phyloP scores from a whole-genome alignment of 306 rosid genomes.

The Pterocarpus macrocarpus region DNA sequence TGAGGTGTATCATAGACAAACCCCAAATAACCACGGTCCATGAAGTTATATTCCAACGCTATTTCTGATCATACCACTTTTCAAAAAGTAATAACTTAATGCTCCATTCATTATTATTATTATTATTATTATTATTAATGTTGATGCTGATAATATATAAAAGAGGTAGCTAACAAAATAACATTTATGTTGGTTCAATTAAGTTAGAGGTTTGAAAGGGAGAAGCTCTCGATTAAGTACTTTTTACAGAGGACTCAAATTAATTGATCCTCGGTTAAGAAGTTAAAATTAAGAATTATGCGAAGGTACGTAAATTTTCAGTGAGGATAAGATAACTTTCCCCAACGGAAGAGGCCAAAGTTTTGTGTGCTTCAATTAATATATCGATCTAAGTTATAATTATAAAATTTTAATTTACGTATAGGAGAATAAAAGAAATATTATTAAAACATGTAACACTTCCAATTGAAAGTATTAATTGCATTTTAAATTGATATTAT shows the following conservation, averaged over 20 bases:
- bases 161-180: too few species aligned
- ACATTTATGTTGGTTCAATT: background rate
- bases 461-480: background rate
- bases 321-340: background rate
- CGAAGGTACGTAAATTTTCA: background rate
- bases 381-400: background rate
- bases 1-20: too few species aligned
- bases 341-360: background rate
- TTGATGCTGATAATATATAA: too few species aligned
- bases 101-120: too few species aligned
- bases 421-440: background rate
- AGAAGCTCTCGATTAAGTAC: background rate
- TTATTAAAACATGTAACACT: background rate
- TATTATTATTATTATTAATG: too few species aligned
- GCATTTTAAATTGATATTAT: background rate
- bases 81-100: too few species aligned
- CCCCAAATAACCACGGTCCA: too few species aligned
- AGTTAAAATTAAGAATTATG: background rate
- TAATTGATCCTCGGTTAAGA: background rate
- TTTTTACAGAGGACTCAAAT: background rate
- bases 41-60: too few species aligned
- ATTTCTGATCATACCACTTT: too few species aligned
- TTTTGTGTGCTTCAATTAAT: background rate
- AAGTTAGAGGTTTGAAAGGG: background rate
- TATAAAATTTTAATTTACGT: background rate